These are phyloP conservation scores for Abrus pulchellus DNA, from an alignment of 306 rosid species.

Conservation along the genomic window DNA sequence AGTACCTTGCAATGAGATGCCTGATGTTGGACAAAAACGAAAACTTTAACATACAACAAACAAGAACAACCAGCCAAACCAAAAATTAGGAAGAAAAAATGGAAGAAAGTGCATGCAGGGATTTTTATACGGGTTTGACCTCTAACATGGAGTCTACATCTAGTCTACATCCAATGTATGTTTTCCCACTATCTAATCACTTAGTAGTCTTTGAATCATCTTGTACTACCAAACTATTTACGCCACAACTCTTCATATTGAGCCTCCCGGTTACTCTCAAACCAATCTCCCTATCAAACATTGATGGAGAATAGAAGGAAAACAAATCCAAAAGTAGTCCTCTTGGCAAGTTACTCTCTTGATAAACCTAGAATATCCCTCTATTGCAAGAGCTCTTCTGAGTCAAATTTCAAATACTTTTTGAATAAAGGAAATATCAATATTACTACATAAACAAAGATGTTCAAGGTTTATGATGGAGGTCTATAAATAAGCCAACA, in stretches of 20 bases:
- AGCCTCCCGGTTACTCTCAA: neutral
- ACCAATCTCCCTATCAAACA: neutral
- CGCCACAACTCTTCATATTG: neutral
- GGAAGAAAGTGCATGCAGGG: neutral
- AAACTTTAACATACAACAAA: neutral
- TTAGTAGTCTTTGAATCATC: neutral
- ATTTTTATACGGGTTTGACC: neutral
- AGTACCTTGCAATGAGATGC: conserved; percentile 7
- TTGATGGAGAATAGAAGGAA: neutral
- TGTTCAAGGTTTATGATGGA: neutral
- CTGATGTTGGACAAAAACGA: neutral
- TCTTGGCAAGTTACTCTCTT: neutral
- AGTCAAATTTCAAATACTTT: neutral
- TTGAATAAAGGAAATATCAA: neutral
- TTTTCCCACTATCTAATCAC: conserved; percentile 2
- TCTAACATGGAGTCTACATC: conserved; percentile 1
- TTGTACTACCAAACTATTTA: neutral
- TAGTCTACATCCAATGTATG: neutral
- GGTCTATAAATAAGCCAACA: neutral
- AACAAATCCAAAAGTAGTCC: neutral
- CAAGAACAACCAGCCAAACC: neutral
- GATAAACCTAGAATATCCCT: neutral
- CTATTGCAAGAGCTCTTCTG: neutral
- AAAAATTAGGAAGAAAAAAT: neutral
- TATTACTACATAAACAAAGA: neutral